phyloP scores from a whole-genome alignment of 2,329 filamentous ascomycete species.

The Penicillium brasilianum region DNA sequence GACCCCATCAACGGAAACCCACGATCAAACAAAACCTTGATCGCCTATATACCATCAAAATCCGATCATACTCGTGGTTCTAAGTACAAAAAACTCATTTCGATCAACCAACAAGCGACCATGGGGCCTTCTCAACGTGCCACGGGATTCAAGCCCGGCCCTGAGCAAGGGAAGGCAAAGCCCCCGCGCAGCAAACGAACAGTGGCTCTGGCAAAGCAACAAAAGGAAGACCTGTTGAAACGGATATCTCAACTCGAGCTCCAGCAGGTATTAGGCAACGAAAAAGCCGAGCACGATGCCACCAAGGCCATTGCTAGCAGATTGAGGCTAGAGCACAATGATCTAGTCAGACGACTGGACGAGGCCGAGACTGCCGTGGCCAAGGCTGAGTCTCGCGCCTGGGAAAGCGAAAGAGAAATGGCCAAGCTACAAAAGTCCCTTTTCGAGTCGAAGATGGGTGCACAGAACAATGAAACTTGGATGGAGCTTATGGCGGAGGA shows the following conservation, averaged over 20 bases:
- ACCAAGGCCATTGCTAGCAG: not conserved
- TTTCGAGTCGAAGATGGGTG: not conserved
- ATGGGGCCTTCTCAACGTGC: not conserved
- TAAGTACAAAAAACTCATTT: no score
- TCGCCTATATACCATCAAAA: not conserved
- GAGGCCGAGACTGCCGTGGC: not conserved
- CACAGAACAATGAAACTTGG: not conserved
- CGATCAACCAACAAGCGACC: not conserved
- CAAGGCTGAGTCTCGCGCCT: not conserved
- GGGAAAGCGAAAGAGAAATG: not conserved
- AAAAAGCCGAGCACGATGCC: not conserved
- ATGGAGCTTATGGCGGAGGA: not conserved
- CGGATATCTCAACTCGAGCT: not conserved
- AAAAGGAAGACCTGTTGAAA: not conserved
- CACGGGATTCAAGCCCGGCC: not conserved
- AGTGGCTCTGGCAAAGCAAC: not conserved
- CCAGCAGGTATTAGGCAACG: not conserved
- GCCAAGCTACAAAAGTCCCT: not conserved
- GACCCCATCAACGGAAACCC: not conserved
- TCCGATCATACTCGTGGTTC: not conserved
- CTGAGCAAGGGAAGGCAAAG: not conserved
- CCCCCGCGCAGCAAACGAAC: not conserved
- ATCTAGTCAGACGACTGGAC: slow-evolving; percentile 1
- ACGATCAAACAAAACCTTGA: not conserved
- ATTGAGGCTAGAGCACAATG: not conserved